Conservation (phyloP, 208 protist species). For the Acanthamoeba healyi region DNA sequence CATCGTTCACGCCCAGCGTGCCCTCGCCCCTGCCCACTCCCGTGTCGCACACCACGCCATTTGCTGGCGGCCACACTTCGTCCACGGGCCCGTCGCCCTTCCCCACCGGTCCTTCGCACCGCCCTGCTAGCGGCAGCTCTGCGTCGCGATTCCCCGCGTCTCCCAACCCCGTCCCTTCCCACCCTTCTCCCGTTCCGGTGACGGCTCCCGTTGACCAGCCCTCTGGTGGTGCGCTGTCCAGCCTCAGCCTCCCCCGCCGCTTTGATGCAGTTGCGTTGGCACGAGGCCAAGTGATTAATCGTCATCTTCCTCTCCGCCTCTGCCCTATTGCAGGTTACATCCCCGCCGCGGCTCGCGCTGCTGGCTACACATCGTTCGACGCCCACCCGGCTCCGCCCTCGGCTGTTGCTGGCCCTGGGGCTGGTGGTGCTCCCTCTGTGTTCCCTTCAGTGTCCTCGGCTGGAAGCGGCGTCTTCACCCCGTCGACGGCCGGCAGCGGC, state of each 20-base stretch:
- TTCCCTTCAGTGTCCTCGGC: background rate
- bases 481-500: background rate
- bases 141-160: background rate
- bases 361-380: background rate
- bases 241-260: background rate
- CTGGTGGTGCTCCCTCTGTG: background rate
- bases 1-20: background rate
- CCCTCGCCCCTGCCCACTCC: background rate
- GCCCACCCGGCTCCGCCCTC: background rate
- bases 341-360: background rate
- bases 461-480: background rate
- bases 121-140: background rate
- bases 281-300: background rate
- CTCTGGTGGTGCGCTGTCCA: background rate
- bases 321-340: background rate
- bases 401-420: background rate
- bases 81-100: background rate
- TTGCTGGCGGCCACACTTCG: background rate
- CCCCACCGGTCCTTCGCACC: background rate
- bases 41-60: background rate
- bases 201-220: background rate
- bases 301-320: no score
- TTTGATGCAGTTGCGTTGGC: no score
- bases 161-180: background rate
- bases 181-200: background rate